phyloP scores from a whole-genome alignment of 1,284 basidiomycete species.

The Ustilago trichophora region DNA sequence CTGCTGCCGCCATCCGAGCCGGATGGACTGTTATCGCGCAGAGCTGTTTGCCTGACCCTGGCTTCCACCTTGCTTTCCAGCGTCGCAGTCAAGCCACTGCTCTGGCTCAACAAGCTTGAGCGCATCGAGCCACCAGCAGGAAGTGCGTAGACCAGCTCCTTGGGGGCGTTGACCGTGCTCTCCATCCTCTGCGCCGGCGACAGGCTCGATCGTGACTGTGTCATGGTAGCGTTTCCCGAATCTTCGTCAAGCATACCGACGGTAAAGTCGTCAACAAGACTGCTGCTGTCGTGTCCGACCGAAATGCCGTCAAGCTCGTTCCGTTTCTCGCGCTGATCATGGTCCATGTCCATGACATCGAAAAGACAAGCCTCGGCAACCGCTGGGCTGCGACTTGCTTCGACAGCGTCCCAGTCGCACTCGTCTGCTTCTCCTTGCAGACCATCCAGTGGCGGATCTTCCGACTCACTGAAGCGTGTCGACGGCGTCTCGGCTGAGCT shows the following conservation, averaged over 20 bases:
- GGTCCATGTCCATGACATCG: conserved; percentile 2
- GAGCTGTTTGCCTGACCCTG: not conserved
- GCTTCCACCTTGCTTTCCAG: conserved; percentile 7
- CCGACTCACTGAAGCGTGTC: conserved; percentile 34
- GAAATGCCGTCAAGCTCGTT: not conserved
- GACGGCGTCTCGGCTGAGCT: conserved; percentile 43
- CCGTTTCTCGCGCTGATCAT: not conserved
- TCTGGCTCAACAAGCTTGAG: conserved; percentile 35
- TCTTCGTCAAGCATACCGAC: conserved; percentile 37
- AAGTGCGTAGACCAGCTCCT: conserved; percentile 31
- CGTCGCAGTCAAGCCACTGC: conserved; percentile 15
- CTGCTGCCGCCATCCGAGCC: conserved; percentile 18
- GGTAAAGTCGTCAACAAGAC: conserved; percentile 39
- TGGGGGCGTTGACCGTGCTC: not conserved
- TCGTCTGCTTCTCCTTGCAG: conserved; percentile 16
- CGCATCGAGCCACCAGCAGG: conserved; percentile 30
- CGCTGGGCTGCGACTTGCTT: conserved; percentile 21
- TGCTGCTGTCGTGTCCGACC: conserved; percentile 3
- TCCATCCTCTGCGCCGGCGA: not conserved
- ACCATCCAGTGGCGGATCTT: conserved; percentile 7
- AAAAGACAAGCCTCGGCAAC: conserved; percentile 8
- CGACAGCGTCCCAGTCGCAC: conserved; percentile 40
- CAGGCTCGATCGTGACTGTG: conserved; percentile 11
- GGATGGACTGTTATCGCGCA: conserved; percentile 20
- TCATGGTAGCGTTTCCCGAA: conserved; percentile 10